Evolutionary conservation across 306 rosid genomes (phyloP).

Genomic region (Lablab purpureus): DNA sequence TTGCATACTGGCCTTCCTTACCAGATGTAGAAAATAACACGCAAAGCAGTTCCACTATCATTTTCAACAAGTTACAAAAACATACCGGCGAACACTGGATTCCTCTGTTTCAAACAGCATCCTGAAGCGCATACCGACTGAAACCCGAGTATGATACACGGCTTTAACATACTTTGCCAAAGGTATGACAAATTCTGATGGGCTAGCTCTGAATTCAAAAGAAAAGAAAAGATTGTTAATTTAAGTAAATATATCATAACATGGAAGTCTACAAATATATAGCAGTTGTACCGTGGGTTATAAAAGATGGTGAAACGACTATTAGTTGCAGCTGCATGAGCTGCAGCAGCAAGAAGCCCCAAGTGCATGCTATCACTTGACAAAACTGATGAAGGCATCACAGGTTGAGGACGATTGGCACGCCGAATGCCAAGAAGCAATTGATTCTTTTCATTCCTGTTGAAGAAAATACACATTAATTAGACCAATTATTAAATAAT

Average conservation of each 20-base stretch:
- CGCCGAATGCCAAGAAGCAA: constrained; percentile 90
- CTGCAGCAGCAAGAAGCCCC: constrained; percentile 99
- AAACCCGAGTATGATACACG: constrained; percentile 89
- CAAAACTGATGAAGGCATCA: constrained; percentile 96
- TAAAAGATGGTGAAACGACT: constrained; percentile 96
- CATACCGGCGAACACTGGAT: constrained; percentile 95
- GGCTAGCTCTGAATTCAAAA: constrained; percentile 79
- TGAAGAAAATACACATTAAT: constrained; percentile 21
- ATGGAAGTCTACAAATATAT: constrained; percentile 14
- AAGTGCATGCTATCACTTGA: constrained; percentile 99
- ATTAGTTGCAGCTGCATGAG: constrained; percentile 97
- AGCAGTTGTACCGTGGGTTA: constrained; percentile 78
- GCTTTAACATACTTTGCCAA: constrained; percentile 88
- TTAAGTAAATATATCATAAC: neutral
- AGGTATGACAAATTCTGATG: constrained; percentile 97
- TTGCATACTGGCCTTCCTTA: constrained; percentile 15
- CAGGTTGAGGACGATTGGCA: constrained; percentile 89
- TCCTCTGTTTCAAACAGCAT: constrained; percentile 99
- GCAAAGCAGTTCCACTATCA: constrained; percentile 23
- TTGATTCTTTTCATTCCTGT: constrained; percentile 96
- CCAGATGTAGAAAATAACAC: constrained; percentile 20
- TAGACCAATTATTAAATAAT: constrained; percentile 4
- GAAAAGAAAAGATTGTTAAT: neutral
- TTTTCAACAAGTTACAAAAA: constrained; percentile 33
- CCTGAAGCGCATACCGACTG: constrained; percentile 99